Percentiles rank a stretch among this genome's conserved stretches.
phyloP scores from a whole-genome alignment of 83 land plant genomes.

The Diphasiastrum complanatum region DNA sequence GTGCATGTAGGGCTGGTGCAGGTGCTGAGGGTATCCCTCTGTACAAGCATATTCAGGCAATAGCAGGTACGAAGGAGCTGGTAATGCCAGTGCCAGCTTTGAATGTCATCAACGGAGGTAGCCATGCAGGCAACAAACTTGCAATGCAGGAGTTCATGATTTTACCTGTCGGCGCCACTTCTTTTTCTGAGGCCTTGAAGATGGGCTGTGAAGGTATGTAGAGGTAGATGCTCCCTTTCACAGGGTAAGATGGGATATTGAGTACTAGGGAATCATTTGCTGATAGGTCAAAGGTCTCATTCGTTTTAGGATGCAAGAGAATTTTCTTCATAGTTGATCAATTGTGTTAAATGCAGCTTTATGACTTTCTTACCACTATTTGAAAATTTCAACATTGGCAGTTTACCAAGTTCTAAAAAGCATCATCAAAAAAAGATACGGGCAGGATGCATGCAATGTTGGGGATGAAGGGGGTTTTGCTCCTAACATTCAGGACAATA shows the following conservation, averaged over 20 bases:
- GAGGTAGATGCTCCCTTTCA: not conserved
- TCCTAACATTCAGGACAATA: conserved; percentile 93
- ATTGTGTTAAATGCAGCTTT: not conserved
- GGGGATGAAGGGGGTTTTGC: conserved; percentile 99
- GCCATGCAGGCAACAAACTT: conserved; percentile 93
- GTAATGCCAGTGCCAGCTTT: conserved; percentile 98
- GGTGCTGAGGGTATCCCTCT: conserved; percentile 75
- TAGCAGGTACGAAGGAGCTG: conserved; percentile 75
- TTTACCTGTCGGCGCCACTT: conserved; percentile 80
- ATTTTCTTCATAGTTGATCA: not conserved
- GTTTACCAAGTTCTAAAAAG: conserved; percentile 85
- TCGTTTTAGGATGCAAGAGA: too few species aligned
- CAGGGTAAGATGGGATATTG: not conserved
- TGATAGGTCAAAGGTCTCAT: too few species aligned
- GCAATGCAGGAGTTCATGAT: conserved; percentile 99
- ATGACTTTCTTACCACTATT: not conserved
- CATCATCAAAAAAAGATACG: conserved; percentile 84
- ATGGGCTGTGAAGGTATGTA: conserved; percentile 94
- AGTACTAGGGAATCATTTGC: too few species aligned
- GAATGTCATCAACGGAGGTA: conserved; percentile 94
- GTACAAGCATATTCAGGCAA: conserved; percentile 71
- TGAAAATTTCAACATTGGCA: conserved; percentile 22
- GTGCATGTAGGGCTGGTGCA: conserved; percentile 89
- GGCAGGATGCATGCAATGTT: conserved; percentile 98
- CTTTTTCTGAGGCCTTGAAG: conserved; percentile 82